Evolutionary conservation across 257 asterid species (phyloP).

Genomic region (Misopates orontium): DNA sequence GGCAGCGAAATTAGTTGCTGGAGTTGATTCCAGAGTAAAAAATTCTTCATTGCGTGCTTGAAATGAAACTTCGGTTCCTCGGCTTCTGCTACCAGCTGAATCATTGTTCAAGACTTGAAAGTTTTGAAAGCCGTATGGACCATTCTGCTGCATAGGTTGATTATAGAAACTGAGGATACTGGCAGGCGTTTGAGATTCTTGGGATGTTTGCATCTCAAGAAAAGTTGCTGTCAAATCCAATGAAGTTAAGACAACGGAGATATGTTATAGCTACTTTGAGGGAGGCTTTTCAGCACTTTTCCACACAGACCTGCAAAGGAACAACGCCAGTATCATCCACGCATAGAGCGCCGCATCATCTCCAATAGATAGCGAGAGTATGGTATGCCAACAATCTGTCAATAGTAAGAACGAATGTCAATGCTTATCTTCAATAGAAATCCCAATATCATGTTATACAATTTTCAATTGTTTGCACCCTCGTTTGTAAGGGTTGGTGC

Average conservation of each 20-base stretch:
- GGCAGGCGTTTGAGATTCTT: conserved; percentile 50
- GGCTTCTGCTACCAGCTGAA: conserved; percentile 45
- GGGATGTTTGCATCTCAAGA: conserved; percentile 65
- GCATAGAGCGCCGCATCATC: conserved; percentile 12
- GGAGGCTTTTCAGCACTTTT: background rate
- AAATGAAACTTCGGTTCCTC: conserved; percentile 52
- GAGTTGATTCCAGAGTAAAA: conserved; percentile 85
- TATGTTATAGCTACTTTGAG: too few relatives aligned
- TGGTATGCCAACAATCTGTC: conserved; percentile 25
- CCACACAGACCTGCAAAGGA: background rate
- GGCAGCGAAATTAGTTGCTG: conserved; percentile 41
- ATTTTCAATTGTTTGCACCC: conserved; percentile 6
- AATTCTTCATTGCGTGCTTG: conserved; percentile 54
- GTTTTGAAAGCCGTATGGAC: conserved; percentile 41
- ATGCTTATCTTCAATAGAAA: conserved; percentile 12
- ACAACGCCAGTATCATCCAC: conserved; percentile 17
- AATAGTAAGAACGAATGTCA: conserved; percentile 22
- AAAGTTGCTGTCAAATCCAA: conserved; percentile 24
- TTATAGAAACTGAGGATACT: conserved; percentile 43
- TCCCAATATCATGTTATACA: conserved; percentile 2
- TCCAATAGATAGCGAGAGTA: conserved; percentile 14
- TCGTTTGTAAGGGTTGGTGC: background rate
- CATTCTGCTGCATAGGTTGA: conserved; percentile 50
- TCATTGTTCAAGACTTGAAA: conserved; percentile 62
- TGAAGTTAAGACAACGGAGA: background rate